phyloP scores from a whole-genome alignment of 495 filamentous ascomycete species.

The Parachaetomium inaequale region DNA sequence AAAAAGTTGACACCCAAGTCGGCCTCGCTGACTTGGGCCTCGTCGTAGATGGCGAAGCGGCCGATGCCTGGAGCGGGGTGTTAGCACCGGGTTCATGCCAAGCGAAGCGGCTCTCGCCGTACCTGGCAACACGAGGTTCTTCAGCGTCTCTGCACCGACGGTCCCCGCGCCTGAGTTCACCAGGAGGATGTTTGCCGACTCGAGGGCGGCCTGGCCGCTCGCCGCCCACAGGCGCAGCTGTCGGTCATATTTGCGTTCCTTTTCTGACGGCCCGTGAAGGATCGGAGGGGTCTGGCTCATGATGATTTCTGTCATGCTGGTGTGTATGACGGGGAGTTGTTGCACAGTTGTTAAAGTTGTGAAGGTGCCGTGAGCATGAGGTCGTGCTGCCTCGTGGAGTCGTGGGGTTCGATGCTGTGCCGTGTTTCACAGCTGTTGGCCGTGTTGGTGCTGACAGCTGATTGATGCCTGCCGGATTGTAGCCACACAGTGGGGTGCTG shows the following conservation, averaged over 20 bases:
- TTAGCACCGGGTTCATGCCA: not conserved
- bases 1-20: slow-evolving; percentile 98
- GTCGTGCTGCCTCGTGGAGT: not conserved
- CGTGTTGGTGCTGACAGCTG: slow-evolving; percentile 9
- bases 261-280: slow-evolving; percentile 66
- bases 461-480: slow-evolving; percentile 18
- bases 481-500: slow-evolving; percentile 17
- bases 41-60: slow-evolving; percentile 89
- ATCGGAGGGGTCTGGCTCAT: slow-evolving; percentile 50
- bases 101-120: slow-evolving; percentile 5
- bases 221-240: slow-evolving; percentile 96
- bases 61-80: slow-evolving; percentile 62
- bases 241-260: slow-evolving; percentile 92
- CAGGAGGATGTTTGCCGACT: slow-evolving; percentile 82
- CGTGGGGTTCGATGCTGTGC: slow-evolving; percentile 3
- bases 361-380: not conserved
- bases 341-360: not conserved
- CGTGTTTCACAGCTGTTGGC: slow-evolving; percentile 1
- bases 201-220: slow-evolving; percentile 82
- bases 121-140: slow-evolving; percentile 91
- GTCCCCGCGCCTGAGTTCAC: slow-evolving; percentile 80
- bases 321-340: not conserved
- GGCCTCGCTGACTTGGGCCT: slow-evolving; percentile 66
- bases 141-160: slow-evolving; percentile 86
- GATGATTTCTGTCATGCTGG: slow-evolving; percentile 47